Percentiles rank a stretch among this genome's conserved stretches.
These are phyloP conservation scores for Camelina laxa DNA, from an alignment of 345 rosid species.

Conservation along the genomic window DNA sequence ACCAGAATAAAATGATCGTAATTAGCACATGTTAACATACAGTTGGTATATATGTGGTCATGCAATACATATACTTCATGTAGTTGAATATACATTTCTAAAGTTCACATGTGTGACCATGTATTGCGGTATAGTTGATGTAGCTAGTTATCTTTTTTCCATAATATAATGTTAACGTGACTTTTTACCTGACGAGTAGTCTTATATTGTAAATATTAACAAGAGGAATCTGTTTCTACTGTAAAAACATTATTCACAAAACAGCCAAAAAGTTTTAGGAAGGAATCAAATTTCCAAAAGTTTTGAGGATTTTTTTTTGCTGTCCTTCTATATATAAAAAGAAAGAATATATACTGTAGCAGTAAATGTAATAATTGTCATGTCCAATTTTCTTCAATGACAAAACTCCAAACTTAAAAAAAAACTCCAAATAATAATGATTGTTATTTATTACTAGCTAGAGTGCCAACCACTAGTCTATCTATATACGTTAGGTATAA, in stretches of 20 bases:
- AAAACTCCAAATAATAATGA: not conserved
- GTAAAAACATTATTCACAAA: not conserved
- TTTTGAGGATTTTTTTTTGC: not conserved
- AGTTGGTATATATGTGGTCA: too few relatives aligned
- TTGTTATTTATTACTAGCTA: not conserved
- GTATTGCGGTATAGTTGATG: too few relatives aligned
- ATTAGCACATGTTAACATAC: too few relatives aligned
- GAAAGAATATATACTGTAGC: not conserved
- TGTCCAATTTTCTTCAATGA: not conserved
- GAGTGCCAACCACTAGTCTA: not conserved
- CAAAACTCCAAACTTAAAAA: not conserved
- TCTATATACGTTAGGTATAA: not conserved
- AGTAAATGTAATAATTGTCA: not conserved
- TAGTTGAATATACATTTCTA: too few relatives aligned
- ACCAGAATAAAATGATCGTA: too few relatives aligned
- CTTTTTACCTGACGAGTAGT: not conserved
- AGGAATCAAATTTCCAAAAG: not conserved
- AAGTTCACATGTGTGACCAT: too few relatives aligned
- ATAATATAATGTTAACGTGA: not conserved
- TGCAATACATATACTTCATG: too few relatives aligned
- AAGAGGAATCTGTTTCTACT: conserved; percentile 5
- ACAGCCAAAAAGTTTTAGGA: not conserved
- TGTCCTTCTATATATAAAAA: not conserved
- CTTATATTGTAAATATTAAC: not conserved
- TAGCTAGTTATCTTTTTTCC: too few relatives aligned